Conservation (phyloP, 768 basidiomycete genomes). For the Leccinum boreale region DNA sequence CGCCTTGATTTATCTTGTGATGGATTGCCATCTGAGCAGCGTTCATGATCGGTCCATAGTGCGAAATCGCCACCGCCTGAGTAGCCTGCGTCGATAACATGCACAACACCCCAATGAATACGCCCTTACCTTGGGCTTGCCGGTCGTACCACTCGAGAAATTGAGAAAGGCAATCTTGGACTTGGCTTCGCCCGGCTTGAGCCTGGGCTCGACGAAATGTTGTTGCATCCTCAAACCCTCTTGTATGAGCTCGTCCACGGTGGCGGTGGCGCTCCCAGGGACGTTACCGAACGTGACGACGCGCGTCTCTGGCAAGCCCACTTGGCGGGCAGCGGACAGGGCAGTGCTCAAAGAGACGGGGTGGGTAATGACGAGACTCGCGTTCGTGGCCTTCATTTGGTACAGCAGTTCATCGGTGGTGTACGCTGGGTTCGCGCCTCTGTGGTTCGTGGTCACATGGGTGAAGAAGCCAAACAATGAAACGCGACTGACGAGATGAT, state of each 20-base stretch:
- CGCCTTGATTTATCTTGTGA: constrained; percentile 41
- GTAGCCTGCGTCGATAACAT: neutral
- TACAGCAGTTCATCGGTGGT: constrained; percentile 31
- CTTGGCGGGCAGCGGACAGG: constrained; percentile 27
- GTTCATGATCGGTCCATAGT: constrained; percentile 63
- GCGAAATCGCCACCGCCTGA: constrained; percentile 65
- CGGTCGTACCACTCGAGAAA: constrained; percentile 77
- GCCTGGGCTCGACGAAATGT: constrained; percentile 43
- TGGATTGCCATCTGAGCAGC: constrained; percentile 57
- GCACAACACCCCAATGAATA: neutral
- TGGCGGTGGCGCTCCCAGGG: constrained; percentile 14
- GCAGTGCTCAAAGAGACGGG: constrained; percentile 27
- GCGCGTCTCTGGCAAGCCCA: constrained; percentile 29
- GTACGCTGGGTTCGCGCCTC: constrained; percentile 36
- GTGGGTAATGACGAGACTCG: constrained; percentile 32
- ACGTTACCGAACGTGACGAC: constrained; percentile 26
- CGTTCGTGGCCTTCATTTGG: constrained; percentile 27
- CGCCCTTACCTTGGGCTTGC: constrained; percentile 35
- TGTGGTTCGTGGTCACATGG: constrained; percentile 6
- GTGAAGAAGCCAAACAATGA: neutral
- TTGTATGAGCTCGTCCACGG: constrained; percentile 51
- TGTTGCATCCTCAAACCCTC: constrained; percentile 32
- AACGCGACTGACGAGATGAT: constrained; percentile 50
- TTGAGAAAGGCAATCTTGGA: constrained; percentile 62
- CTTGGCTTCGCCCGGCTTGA: constrained; percentile 57